Base-by-base conservation (phyloP, 345 rosid genomes). In the Euphorbia peplus region DNA sequence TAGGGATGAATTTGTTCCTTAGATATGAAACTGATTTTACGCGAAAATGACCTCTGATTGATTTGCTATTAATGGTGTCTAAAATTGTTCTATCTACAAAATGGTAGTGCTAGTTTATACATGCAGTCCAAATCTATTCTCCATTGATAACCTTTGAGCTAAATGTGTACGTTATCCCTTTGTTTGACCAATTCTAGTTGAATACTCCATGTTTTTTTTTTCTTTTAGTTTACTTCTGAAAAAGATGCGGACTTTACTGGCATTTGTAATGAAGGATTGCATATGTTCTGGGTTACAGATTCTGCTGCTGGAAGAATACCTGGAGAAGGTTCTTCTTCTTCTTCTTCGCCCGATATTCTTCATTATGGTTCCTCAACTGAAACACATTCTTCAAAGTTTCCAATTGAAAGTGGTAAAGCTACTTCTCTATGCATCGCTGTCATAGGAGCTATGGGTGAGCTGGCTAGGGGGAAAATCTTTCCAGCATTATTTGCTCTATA, bases 401-500 rank as follows among this genome's bases (percentile, higher is more conserved):
- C 75, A 15, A 71, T 71, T 69, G 79, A 79, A 52, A 61, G 67
- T 61, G 74, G 68, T 52, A 28, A 60, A 77, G 83, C 77, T 0
- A 73, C 87, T 53, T 87, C 90, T 6, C 90, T 90, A 35, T 79
- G 86, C 83, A 87, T 90, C 72, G 87, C 87, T 60, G 90, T 88
- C 41, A 82, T 87, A 13, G 95, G 95, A 74, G 97, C 97, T 52
- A 88, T 88, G 0, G 92, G 95, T 64, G 95, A 85, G 69, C 77
- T 88, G 50, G 92, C 97, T 32, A 84, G 78, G 71, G 68, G 75
- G 46, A 87, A 87, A 77, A 81, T 85, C 69, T 90, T 88, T 52
- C 92, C 87, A 6, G 95, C 92, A 54, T 63, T 90, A 51, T 90
- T 88, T 80, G 95, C 97, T 25, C 78, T 90, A 67, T 88, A 83